Evolutionary conservation across 768 basidiomycete species (phyloP).

Genomic region (Amanita polypyramis): DNA sequence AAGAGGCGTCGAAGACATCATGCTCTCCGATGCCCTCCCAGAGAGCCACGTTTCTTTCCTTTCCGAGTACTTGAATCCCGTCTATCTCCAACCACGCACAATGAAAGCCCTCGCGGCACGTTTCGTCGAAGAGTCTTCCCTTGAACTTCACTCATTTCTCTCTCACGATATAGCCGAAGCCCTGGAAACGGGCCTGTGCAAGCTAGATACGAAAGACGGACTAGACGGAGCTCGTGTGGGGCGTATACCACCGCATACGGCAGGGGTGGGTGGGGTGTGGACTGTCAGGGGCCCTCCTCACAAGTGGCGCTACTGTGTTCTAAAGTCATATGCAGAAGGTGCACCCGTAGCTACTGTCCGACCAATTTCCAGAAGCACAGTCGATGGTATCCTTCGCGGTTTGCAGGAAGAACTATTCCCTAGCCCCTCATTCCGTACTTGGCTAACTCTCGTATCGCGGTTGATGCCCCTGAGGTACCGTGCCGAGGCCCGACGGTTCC

Average conservation of each 20-base stretch:
- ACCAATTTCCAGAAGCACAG: slow-evolving; percentile 41
- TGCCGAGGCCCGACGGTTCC: slow-evolving; percentile 79
- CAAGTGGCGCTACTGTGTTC: slow-evolving; percentile 85
- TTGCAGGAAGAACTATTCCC: slow-evolving; percentile 75
- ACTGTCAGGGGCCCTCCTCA: slow-evolving; percentile 78
- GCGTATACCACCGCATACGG: slow-evolving; percentile 55
- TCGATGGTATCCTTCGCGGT: slow-evolving; percentile 48
- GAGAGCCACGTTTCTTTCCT: slow-evolving; percentile 62
- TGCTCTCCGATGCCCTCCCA: slow-evolving; percentile 30
- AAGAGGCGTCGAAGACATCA: slow-evolving; percentile 21
- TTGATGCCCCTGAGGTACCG: slow-evolving; percentile 63
- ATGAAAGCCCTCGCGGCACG: slow-evolving; percentile 70
- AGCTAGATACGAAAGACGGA: slow-evolving; percentile 54
- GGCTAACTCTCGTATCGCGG: slow-evolving; percentile 65
- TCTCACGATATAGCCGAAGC: slow-evolving; percentile 51
- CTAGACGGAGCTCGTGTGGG: slow-evolving; percentile 41
- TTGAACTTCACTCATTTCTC: slow-evolving; percentile 87
- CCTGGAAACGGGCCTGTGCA: slow-evolving; percentile 56
- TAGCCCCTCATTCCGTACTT: slow-evolving; percentile 80
- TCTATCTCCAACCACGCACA: slow-evolving; percentile 77
- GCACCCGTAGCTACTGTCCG: slow-evolving; percentile 35
- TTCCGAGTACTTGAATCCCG: slow-evolving; percentile 76
- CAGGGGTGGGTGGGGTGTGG: slow-evolving; percentile 61
- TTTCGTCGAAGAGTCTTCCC: slow-evolving; percentile 78
- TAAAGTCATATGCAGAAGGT: slow-evolving; percentile 29